Base-by-base conservation (phyloP, 1,284 basidiomycete species). In the Rhodotorula mucilaginosa region DNA sequence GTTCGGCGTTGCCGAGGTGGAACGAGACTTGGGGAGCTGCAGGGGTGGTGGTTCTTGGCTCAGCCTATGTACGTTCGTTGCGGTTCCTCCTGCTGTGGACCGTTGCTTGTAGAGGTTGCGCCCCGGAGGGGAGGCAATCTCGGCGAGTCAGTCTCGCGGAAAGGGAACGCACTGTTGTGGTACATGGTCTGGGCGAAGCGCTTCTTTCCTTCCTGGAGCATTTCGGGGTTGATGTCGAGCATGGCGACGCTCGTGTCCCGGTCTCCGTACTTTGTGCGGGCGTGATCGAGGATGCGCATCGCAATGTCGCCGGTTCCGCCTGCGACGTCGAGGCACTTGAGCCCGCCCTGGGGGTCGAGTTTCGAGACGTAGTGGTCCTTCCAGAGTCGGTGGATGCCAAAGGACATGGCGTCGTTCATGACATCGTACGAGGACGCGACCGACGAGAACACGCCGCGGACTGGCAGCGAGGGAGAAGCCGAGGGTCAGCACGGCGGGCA, bases 231-330 rank as follows among this genome's bases (percentile, higher is more conserved):
- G 81, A 99, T 94, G 81, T 99, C 97, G 61, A 95, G 90, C 65
- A 99, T 87, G 65, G 93, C 90, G 0, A 99, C 94, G 64, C 86
- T 88, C 21, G 92, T 92, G 80, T 95, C 92, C 74, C 94, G 84
- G 80, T 93, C 92, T 5, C 89, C 90, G 80, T 95, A 91, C 72
- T 89, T 89, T 78, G 94, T 92, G 70, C 93, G 85, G 16, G 93
- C 95, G 78, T 91, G 87, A 83, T 99, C 95, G 62, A 99, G 84
- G 74, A 99, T 91, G 51, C 96, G 86, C 68, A 97, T 85, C 5
- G 96, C 97, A 81, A 99, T 96, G 84, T 99, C 97, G 23, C 97
- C 97, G 10, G 94, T 99, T 57, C 97, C 97, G 54, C 97, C 97
- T 0, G 96, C 97, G 47, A 99, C 93, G 80, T 99, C 97, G 66